Evolutionary conservation across 2,329 filamentous ascomycete genomes (phyloP), one percentile per base, ranked within the genome.

Genomic region (Claviceps pazoutovae): DNA sequence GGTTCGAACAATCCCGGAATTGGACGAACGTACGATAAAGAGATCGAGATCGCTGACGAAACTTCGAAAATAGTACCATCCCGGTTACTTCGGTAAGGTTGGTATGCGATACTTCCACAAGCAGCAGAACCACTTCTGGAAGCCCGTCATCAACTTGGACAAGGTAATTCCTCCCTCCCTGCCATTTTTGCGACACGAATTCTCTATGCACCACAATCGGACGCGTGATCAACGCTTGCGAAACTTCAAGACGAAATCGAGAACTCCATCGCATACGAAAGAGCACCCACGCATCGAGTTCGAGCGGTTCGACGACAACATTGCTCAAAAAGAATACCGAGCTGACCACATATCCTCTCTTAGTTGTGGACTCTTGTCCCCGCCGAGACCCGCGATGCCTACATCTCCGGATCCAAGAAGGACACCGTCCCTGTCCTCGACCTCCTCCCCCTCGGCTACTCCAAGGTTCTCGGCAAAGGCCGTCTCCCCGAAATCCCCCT

Each of bases 61-160:
- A 8, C 14, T 16, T 57, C 53, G 43, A 55, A 54, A 54, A 66
- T 82, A 91, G 76, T 89, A 91, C 84, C 88, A 95, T 71, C 89
- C 91, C 58, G 93, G 93, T 88, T 97, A 97, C 87, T 97, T 96
- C 76, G 88, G 88, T 76, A 95, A 96, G 79, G 87, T 91, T 64
- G 86, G 86, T 77, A 91, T 91, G 86, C 80, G 87, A 69, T 84
- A 91, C 78, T 96, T 95, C 87, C 91, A 97, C 82, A 90, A 93
- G 76, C 84, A 88, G 69, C 80, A 83, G 68, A 91, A 91, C 80
- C 86, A 94, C 71, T 89, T 91, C 82, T 98, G 91, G 93, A 96
- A 95, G 80, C 93, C 93, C 61, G 82, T 88, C 65, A 86, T 98
- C 84, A 98, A 98, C 82, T 79, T 98, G 65, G 93, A 97, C 77